phyloP scores from a whole-genome alignment of 2,329 filamentous ascomycete genomes.

The Pseudocercospora crystallina region DNA sequence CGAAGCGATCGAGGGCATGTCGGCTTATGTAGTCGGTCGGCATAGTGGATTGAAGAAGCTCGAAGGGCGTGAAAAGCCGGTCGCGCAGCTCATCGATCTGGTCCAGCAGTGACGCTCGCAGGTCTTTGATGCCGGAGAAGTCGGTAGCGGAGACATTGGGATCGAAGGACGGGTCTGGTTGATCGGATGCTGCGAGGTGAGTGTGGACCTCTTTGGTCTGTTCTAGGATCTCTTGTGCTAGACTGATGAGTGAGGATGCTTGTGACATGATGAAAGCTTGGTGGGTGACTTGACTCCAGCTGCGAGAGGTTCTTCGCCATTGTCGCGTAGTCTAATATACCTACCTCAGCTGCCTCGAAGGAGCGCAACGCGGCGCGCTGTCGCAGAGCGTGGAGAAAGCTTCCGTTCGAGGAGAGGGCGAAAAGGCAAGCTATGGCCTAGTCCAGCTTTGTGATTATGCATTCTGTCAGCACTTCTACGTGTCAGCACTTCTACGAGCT shows the following conservation, averaged over 20 bases:
- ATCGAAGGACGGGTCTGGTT: constrained; percentile 5
- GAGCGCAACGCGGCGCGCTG: no score
- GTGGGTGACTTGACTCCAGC: not conserved
- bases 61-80: constrained; percentile 1
- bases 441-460: no score
- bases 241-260: not conserved
- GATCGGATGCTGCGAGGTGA: not conserved
- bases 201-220: not conserved
- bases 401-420: no score
- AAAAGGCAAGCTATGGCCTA: no score
- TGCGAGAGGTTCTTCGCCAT: no score
- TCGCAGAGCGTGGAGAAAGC: no score
- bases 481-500: no score
- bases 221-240: not conserved
- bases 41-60: not conserved
- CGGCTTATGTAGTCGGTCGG: constrained; percentile 3
- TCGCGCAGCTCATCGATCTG: constrained; percentile 4
- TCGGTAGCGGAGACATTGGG: not conserved
- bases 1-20: constrained; percentile 2
- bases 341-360: no score
- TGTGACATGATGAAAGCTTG: not conserved
- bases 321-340: no score
- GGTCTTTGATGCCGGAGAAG: not conserved
- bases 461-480: no score
- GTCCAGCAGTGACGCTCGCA: not conserved